phyloP scores from a whole-genome alignment of 139 green algal genomes.

The Micractinium sp. region DNA sequence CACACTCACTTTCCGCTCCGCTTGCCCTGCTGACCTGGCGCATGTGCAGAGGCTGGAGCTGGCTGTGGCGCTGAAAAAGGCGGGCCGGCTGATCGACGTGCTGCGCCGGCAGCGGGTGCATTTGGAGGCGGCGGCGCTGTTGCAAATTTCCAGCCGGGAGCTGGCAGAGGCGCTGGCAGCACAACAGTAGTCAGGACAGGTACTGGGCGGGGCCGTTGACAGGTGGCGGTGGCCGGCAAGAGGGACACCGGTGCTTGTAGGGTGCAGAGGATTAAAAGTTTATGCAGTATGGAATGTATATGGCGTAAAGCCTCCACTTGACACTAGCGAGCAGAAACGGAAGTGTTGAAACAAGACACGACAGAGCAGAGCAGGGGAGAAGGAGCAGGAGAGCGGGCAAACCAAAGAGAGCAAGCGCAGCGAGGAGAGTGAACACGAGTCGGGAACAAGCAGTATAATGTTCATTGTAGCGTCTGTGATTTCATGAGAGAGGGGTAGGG shows the following conservation, averaged over 20 bases:
- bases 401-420: neutral
- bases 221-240: neutral
- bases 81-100: slow-evolving; percentile 88
- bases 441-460: neutral
- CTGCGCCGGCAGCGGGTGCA: slow-evolving; percentile 85
- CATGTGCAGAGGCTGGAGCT: slow-evolving; percentile 65
- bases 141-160: slow-evolving; percentile 84
- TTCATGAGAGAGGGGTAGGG: neutral
- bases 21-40: neutral
- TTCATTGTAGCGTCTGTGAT: neutral
- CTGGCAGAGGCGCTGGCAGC: slow-evolving; percentile 61
- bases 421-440: neutral
- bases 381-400: neutral
- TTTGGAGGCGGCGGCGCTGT: slow-evolving; percentile 76
- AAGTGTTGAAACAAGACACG: neutral
- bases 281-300: neutral
- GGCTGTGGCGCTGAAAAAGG: slow-evolving; percentile 84
- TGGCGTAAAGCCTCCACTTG: neutral
- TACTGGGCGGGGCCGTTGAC: neutral
- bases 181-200: neutral
- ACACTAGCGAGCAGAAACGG: too few species aligned
- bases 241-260: too few species aligned
- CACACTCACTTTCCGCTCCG: too few species aligned
- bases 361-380: neutral
- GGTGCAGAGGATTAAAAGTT: neutral